Evolutionary conservation across 257 asterid genomes (phyloP), one percentile per base, ranked within the genome.

Genomic region (Avicennia marina): DNA sequence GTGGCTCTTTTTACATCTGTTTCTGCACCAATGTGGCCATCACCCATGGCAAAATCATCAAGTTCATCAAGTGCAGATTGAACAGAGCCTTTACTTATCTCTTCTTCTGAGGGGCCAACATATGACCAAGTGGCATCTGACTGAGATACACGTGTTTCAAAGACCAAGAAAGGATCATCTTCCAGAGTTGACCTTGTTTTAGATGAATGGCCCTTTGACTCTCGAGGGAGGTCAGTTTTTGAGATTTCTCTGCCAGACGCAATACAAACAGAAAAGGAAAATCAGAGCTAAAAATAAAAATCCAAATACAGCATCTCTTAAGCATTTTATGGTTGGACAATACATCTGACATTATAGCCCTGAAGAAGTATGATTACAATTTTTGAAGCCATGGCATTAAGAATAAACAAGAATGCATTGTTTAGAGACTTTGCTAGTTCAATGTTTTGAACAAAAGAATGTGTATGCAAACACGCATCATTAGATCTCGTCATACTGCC

Each of bases 121-220:
- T 75, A 75, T 43, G 82, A 78, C 86, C 90, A 75, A 11, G 85
- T 53, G 58, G 73, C 58, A 67, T 65, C 72, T 49, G 66, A 29
- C 58, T 55, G 67, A 33, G 81, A 63, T 40, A 26, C 58, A 25
- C 81, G 62, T 47, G 85, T 44, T 62, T 85, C 81, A 63, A 82
- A 87, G 59, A 72, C 64, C 40, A 63, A 60, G 80, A 86, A 76
- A 50, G 91, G 89, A 71, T 83, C 95, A 72, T 77, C 79, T 7
- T 57, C 60, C 53, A 43, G 52, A 36, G 56, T 41, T 57, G 77
- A 24, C 75, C 62, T 24, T 72, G 72, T 49, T 74, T 65, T 38
- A 78, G 65, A 63, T 22, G 71, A 26, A 57, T 55, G 57, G 68
- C 70, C 33, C 41, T 62, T 67, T 66, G 73, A 3, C 70, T 26